Evolutionary conservation across 2,329 filamentous ascomycete genomes (phyloP).

Genomic region (Sporothrix humicola): DNA sequence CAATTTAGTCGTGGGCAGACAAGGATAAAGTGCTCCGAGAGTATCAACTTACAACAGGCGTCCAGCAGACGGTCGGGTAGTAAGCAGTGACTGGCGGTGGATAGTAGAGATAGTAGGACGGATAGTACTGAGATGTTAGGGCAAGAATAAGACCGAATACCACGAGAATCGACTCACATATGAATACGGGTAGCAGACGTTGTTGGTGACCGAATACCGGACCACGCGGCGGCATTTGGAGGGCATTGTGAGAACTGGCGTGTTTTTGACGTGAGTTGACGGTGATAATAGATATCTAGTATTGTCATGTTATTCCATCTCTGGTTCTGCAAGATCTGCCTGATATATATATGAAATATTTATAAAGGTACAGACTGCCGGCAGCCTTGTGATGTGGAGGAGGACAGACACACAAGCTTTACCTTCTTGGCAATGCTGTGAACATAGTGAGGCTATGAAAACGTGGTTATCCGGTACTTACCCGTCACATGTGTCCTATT

Average conservation of each 20-base stretch:
- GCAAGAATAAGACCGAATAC: not conserved
- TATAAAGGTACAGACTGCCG: not conserved
- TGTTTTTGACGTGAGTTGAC: not conserved
- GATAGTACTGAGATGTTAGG: not conserved
- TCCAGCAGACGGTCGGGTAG: slow-evolving; percentile 28
- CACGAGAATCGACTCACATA: not conserved
- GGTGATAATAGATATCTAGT: not conserved
- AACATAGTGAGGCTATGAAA: not conserved
- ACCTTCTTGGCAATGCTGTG: not conserved
- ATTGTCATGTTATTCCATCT: not conserved
- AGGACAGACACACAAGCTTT: not conserved
- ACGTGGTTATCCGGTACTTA: not conserved
- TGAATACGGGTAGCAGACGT: slow-evolving; percentile 4
- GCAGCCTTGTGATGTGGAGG: not conserved
- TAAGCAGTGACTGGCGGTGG: slow-evolving; percentile 1
- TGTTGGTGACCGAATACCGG: slow-evolving; percentile 23
- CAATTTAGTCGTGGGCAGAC: not conserved
- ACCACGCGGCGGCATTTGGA: slow-evolving; percentile 7
- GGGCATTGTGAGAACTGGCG: not conserved
- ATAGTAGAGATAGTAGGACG: slow-evolving; percentile 18
- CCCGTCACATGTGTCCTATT: not conserved
- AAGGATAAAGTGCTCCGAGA: not conserved
- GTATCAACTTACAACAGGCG: not conserved
- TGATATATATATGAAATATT: not conserved
- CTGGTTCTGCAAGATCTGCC: not conserved